phyloP scores from a whole-genome alignment of 805 yeast species.

The Saturnispora diversa region DNA sequence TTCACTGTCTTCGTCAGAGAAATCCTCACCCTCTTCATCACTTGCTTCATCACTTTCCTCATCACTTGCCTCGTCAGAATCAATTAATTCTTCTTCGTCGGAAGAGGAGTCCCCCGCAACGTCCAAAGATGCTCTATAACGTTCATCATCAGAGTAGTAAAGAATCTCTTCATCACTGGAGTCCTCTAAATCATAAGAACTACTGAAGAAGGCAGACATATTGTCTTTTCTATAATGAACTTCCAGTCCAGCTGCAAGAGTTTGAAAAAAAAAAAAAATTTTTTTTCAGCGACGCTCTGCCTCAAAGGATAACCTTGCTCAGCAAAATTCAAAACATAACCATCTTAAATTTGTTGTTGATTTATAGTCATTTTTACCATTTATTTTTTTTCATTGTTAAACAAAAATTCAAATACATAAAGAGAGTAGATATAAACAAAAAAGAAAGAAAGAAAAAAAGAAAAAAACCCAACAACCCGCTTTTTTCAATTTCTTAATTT shows the following conservation, averaged over 20 bases:
- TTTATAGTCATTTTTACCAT: no score
- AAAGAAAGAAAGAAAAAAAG: neutral
- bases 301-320: neutral
- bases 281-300: slow-evolving; percentile 5
- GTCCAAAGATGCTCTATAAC: slow-evolving; percentile 28
- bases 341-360: no score
- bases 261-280: slow-evolving; percentile 8
- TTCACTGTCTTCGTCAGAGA: slow-evolving; percentile 18
- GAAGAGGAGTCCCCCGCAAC: slow-evolving; percentile 21
- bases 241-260: neutral
- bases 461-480: neutral
- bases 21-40: slow-evolving; percentile 11
- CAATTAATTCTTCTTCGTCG: slow-evolving; percentile 30
- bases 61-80: slow-evolving; percentile 14
- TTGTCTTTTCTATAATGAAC: neutral
- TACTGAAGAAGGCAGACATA: slow-evolving; percentile 90
- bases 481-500: slow-evolving; percentile 36
- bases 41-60: slow-evolving; percentile 10
- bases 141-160: slow-evolving; percentile 55
- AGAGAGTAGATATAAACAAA: neutral
- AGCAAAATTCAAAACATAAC: no score
- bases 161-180: slow-evolving; percentile 46
- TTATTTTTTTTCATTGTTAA: no score
- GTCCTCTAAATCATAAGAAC: slow-evolving; percentile 43
- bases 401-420: neutral